Conservation (phyloP, 2,329 filamentous ascomycete genomes). For the Neocucurbitaria cava region DNA sequence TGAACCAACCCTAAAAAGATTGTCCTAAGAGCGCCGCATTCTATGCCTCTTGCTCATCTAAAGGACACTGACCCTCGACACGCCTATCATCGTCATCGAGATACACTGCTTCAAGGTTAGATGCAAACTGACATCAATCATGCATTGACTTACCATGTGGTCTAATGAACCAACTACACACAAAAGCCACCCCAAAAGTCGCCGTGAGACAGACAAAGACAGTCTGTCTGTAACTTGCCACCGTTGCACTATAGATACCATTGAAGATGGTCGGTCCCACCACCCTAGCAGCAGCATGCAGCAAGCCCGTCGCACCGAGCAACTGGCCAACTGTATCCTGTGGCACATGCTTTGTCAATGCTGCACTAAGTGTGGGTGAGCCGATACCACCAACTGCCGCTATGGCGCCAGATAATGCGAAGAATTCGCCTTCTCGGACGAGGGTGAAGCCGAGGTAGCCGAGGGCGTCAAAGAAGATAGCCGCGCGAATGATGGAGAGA, state of each 20-base stretch:
- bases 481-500: constrained; percentile 74
- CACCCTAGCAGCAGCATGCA: constrained; percentile 83
- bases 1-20: background rate
- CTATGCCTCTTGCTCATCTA: constrained; percentile 5
- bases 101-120: constrained; percentile 9
- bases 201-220: constrained; percentile 78
- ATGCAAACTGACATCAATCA: background rate
- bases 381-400: constrained; percentile 84
- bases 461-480: constrained; percentile 76
- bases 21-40: background rate
- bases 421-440: constrained; percentile 66
- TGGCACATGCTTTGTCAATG: constrained; percentile 90
- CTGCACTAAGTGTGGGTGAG: constrained; percentile 81
- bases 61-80: background rate
- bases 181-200: constrained; percentile 71
- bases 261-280: constrained; percentile 84
- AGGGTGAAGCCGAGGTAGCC: constrained; percentile 80
- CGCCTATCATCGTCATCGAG: constrained; percentile 11
- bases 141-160: constrained; percentile 68
- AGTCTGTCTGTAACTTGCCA: constrained; percentile 77
- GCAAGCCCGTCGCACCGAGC: constrained; percentile 84
- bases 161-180: constrained; percentile 73
- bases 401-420: constrained; percentile 74
- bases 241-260: constrained; percentile 82
- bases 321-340: constrained; percentile 81